These are phyloP conservation scores for Osmanthus fragrans DNA, from an alignment of 257 asterid species.

Conservation along the genomic window DNA sequence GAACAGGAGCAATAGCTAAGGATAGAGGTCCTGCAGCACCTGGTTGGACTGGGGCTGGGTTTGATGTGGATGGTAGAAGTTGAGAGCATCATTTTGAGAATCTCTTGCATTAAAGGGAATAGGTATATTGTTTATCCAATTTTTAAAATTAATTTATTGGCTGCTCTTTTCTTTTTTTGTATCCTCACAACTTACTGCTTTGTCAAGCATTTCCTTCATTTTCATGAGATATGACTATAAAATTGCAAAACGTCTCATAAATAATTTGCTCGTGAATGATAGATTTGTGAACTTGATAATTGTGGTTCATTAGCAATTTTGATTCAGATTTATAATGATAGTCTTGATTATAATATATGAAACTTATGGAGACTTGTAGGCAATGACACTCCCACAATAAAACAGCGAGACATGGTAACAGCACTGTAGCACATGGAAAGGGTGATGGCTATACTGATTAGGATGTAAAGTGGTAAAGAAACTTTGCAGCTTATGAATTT, in stretches of 20 bases:
- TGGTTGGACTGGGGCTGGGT: conserved; percentile 94
- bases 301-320: not conserved
- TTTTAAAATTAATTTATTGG: conserved; percentile 17
- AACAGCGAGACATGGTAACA: not conserved
- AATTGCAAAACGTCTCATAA: not conserved
- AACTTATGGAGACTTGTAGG: not conserved
- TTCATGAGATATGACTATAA: not conserved
- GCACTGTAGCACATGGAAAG: not conserved
- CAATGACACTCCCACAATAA: not conserved
- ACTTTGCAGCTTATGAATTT: not conserved
- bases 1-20: conserved; percentile 74
- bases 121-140: conserved; percentile 14
- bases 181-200: conserved; percentile 14
- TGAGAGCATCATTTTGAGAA: conserved; percentile 34
- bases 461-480: not conserved
- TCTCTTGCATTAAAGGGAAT: not conserved
- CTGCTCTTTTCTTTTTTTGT: not conserved
- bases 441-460: not conserved
- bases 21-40: conserved; percentile 62
- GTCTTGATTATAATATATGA: not conserved
- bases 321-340: not conserved
- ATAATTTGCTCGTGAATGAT: conserved; percentile 4
- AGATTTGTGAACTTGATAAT: not conserved
- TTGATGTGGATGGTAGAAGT: conserved; percentile 78
- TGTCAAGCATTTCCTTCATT: not conserved